Evolutionary conservation across 352 stramenopile genomes (phyloP).

Genomic region (Phytopythium kandeliae): DNA sequence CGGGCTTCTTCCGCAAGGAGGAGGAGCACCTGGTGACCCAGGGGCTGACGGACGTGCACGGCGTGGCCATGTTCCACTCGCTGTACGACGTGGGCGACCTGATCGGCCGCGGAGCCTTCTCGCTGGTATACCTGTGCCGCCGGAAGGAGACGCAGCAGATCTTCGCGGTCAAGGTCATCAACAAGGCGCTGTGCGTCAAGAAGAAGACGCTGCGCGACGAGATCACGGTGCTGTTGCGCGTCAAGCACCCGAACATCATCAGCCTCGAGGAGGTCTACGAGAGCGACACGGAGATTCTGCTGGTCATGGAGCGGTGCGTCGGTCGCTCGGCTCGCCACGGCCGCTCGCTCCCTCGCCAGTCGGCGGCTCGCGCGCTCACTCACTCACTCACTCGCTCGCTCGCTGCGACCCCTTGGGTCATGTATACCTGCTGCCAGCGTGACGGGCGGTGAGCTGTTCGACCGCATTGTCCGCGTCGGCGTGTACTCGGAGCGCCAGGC

Average conservation of each 20-base stretch:
- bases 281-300: conserved; percentile 81
- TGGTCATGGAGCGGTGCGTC: conserved; percentile 87
- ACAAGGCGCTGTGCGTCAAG: conserved; percentile 83
- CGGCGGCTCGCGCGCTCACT: neutral
- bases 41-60: conserved; percentile 74
- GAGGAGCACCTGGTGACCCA: conserved; percentile 81
- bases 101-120: conserved; percentile 77
- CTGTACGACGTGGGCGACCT: conserved; percentile 86
- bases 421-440: no score
- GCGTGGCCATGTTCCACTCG: conserved; percentile 83
- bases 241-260: conserved; percentile 87
- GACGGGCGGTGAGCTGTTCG: conserved; percentile 81
- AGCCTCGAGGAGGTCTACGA: conserved; percentile 83
- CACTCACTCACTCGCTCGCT: no score
- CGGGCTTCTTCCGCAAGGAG: conserved; percentile 85
- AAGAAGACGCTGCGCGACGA: conserved; percentile 85
- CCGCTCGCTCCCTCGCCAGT: neutral
- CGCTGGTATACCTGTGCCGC: conserved; percentile 80
- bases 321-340: neutral
- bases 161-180: conserved; percentile 86
- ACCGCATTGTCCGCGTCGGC: conserved; percentile 74
- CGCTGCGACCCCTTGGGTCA: no score
- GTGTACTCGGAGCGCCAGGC: conserved; percentile 82
- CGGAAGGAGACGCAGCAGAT: conserved; percentile 76
- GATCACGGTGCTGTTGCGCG: conserved; percentile 79